Evolutionary conservation across 306 rosid species (phyloP).

Genomic region (Begonia masoniana): DNA sequence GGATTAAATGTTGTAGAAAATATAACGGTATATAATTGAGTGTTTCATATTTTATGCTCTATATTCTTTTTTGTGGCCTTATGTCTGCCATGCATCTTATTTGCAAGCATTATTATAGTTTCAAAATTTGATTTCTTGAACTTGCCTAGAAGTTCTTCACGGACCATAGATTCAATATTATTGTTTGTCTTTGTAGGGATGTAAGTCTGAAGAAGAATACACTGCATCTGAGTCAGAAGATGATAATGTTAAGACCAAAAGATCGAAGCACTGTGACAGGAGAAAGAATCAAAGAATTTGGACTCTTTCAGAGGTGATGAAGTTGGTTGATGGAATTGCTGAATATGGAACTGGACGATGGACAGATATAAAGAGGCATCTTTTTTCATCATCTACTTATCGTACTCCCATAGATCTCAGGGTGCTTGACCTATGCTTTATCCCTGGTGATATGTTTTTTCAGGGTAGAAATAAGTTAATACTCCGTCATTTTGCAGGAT

Average conservation of each 20-base stretch:
- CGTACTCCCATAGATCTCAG: constrained; percentile 95
- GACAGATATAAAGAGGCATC: constrained; percentile 70
- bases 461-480: neutral
- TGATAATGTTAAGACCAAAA: constrained; percentile 27
- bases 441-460: neutral
- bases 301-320: constrained; percentile 60
- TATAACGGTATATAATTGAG: too few species aligned
- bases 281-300: constrained; percentile 95
- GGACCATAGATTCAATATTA: constrained; percentile 3
- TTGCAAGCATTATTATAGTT: too few species aligned
- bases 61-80: too few species aligned
- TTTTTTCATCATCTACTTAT: constrained; percentile 53
- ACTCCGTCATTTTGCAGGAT: constrained; percentile 46
- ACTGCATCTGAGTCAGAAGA: constrained; percentile 39
- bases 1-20: too few species aligned
- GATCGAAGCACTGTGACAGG: constrained; percentile 43
- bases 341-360: constrained; percentile 91
- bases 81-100: too few species aligned
- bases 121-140: too few species aligned
- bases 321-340: constrained; percentile 84
- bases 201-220: constrained; percentile 32
- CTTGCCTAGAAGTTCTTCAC: too few species aligned
- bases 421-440: constrained; percentile 32
- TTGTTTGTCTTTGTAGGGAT: constrained; percentile 21
- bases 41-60: too few species aligned